These are phyloP conservation scores for Aspergillus viridinutans DNA, from an alignment of 2,329 filamentous ascomycete genomes.

Conservation along the genomic window DNA sequence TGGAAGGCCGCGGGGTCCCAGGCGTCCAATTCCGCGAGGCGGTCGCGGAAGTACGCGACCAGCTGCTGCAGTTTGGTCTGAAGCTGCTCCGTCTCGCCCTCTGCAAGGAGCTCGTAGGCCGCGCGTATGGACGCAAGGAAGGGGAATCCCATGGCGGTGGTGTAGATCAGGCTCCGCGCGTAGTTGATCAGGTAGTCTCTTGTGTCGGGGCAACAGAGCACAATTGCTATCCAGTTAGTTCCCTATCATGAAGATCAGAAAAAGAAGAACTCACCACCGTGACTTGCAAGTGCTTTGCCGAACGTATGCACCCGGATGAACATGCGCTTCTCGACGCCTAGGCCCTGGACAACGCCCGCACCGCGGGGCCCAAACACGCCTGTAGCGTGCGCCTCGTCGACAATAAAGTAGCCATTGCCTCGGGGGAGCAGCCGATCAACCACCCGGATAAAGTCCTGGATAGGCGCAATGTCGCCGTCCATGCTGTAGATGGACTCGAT, in stretches of 20 bases:
- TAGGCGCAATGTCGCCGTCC: constrained; percentile 70
- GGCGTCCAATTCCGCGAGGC: constrained; percentile 38
- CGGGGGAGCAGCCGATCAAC: constrained; percentile 54
- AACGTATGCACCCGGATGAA: constrained; percentile 51
- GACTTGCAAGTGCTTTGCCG: constrained; percentile 55
- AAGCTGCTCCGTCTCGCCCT: constrained; percentile 47
- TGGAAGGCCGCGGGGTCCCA: constrained; percentile 29
- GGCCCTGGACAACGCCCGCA: constrained; percentile 45
- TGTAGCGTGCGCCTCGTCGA: constrained; percentile 55
- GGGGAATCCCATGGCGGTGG: constrained; percentile 63
- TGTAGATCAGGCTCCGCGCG: constrained; percentile 70
- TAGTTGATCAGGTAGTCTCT: constrained; percentile 70
- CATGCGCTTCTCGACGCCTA: constrained; percentile 49
- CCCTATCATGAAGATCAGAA: too few species aligned
- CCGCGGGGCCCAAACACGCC: constrained; percentile 50
- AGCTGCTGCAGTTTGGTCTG: constrained; percentile 46
- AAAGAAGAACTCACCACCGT: constrained; percentile 55
- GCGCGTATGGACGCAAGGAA: constrained; percentile 56
- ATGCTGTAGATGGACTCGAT: constrained; percentile 75
- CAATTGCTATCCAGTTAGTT: constrained; percentile 43
- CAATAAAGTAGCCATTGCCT: constrained; percentile 53
- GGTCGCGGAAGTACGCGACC: constrained; percentile 43
- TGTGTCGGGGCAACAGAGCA: constrained; percentile 59
- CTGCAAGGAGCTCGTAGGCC: constrained; percentile 54
- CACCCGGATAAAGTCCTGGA: constrained; percentile 56